phyloP scores from a whole-genome alignment of 176 grass and related monocot species.

The Aechmea fasciata region DNA sequence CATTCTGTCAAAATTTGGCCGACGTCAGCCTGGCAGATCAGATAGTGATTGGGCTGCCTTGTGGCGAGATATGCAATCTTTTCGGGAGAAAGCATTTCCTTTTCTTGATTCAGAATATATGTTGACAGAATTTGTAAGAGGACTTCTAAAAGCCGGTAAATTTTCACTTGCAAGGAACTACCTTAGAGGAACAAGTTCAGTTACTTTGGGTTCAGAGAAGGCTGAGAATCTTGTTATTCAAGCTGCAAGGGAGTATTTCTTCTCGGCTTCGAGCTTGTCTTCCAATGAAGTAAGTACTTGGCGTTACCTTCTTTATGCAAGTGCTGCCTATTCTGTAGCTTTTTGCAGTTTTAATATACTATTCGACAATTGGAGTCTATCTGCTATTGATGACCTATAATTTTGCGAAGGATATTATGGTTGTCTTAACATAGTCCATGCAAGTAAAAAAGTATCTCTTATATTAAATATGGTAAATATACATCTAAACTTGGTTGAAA shows the following conservation, averaged over 20 bases:
- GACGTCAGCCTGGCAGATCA: constrained; percentile 69
- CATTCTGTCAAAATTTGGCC: constrained; percentile 86
- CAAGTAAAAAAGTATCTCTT: no score
- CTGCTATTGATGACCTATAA: neutral
- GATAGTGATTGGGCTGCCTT: constrained; percentile 91
- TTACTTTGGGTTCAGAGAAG: constrained; percentile 59
- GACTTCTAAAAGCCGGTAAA: constrained; percentile 92
- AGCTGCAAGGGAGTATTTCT: constrained; percentile 96
- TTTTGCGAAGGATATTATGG: neutral
- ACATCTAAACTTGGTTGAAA: no score
- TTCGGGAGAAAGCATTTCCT: constrained; percentile 93
- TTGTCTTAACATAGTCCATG: no score
- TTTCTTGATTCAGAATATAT: constrained; percentile 97
- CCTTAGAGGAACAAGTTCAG: constrained; percentile 77
- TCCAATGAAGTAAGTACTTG: constrained; percentile 63
- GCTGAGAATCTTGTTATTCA: constrained; percentile 83
- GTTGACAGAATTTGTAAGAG: constrained; percentile 86
- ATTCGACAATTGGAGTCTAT: neutral
- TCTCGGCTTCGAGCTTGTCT: constrained; percentile 87
- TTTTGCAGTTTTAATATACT: neutral
- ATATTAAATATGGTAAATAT: no score
- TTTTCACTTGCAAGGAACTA: constrained; percentile 96
- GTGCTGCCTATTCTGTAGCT: constrained; percentile 5
- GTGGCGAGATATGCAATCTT: constrained; percentile 80
- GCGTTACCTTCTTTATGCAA: constrained; percentile 16